phyloP scores from a whole-genome alignment of 2,329 filamentous ascomycete species.

The Lecanoromycetidae sp. region DNA sequence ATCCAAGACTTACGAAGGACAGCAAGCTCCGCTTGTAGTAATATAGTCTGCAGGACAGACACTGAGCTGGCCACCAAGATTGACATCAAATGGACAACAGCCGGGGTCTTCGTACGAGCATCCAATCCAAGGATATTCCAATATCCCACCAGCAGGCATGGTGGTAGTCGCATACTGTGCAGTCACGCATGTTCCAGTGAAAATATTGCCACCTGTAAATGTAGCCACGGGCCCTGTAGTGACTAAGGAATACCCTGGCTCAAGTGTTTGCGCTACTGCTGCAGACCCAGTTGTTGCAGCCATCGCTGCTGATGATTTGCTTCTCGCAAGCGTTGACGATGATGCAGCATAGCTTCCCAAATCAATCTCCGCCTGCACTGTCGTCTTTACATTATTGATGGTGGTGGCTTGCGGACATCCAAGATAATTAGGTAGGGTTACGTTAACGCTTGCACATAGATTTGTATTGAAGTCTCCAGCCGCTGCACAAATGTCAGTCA shows the following conservation, averaged over 20 bases:
- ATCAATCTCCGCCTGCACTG: too few species aligned
- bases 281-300: not conserved
- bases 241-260: slow-evolving; percentile 8
- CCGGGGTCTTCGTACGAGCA: slow-evolving; percentile 15
- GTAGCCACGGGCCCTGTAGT: slow-evolving; percentile 12
- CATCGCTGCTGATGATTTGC: not conserved
- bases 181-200: slow-evolving; percentile 18
- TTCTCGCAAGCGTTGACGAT: too few species aligned
- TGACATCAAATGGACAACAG: slow-evolving; percentile 18
- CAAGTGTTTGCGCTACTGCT: not conserved
- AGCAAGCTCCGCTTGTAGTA: slow-evolving; percentile 18
- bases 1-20: slow-evolving; percentile 20
- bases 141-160: slow-evolving; percentile 6
- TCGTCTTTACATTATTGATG: too few species aligned
- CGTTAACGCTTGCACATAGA: slow-evolving; percentile 12
- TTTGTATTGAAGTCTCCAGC: slow-evolving; percentile 9
- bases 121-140: slow-evolving; percentile 19
- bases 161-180: slow-evolving; percentile 14
- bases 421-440: slow-evolving; percentile 8
- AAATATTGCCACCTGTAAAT: slow-evolving; percentile 14
- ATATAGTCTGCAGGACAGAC: slow-evolving; percentile 19
- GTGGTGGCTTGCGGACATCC: too few species aligned
- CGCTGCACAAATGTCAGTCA: slow-evolving; percentile 7
- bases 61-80: slow-evolving; percentile 11
- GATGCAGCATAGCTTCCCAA: too few species aligned